Conservation (phyloP, 176 grass and related monocot species). For the Oryza officinalis region DNA sequence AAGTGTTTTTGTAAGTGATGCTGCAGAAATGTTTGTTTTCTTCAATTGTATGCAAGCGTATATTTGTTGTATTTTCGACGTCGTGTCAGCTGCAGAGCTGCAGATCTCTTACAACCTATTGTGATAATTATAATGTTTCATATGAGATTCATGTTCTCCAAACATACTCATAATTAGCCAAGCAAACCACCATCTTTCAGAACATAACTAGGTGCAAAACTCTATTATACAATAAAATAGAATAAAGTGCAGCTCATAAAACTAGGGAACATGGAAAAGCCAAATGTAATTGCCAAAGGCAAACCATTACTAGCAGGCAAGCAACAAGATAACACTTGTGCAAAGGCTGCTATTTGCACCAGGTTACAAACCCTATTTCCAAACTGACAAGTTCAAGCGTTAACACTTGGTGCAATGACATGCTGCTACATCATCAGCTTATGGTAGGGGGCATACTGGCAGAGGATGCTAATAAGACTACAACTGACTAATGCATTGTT, state of each 20-base stretch:
- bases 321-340: not conserved
- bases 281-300: not conserved
- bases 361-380: not conserved
- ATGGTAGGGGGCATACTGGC: not conserved
- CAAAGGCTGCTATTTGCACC: not conserved
- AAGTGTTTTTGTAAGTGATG: too few relatives aligned
- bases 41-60: not conserved
- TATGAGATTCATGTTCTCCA: not conserved
- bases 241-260: not conserved
- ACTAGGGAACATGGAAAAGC: not conserved
- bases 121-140: not conserved
- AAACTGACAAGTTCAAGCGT: not conserved
- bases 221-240: not conserved
- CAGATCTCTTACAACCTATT: not conserved
- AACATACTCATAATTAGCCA: not conserved
- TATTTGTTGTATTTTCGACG: not conserved
- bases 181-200: not conserved
- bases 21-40: too few relatives aligned
- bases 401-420: not conserved
- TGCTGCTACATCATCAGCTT: not conserved
- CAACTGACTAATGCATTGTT: not conserved
- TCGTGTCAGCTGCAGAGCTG: not conserved
- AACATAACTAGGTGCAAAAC: not conserved
- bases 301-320: not conserved
- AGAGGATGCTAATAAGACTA: not conserved